Evolutionary conservation across 306 rosid genomes (phyloP).

Genomic region (Datisca glomerata): DNA sequence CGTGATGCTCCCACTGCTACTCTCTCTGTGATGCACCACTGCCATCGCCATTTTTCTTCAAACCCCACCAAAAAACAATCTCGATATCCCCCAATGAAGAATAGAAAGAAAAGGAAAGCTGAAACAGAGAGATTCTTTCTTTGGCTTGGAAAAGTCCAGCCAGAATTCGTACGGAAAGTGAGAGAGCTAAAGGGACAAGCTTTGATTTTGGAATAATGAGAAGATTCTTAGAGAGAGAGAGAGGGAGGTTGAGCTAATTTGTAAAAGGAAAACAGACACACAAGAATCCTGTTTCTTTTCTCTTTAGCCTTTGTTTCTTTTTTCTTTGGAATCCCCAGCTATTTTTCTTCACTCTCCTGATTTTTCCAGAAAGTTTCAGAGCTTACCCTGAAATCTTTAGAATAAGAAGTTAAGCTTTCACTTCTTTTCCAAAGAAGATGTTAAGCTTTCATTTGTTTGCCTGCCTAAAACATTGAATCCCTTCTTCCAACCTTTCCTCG

Average conservation of each 20-base stretch:
- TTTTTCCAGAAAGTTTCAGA: constrained; percentile 7
- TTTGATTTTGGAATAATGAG: neutral
- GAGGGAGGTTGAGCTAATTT: neutral
- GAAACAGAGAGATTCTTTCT: neutral
- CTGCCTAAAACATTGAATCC: too few species aligned
- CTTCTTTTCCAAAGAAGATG: too few species aligned
- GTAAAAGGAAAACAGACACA: neutral
- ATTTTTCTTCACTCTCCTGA: neutral
- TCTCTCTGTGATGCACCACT: constrained; percentile 75
- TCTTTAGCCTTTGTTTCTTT: neutral
- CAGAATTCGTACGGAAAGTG: neutral
- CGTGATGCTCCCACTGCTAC: constrained; percentile 63
- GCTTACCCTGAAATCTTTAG: neutral
- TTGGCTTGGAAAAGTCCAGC: constrained; percentile 5
- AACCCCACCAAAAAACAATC: neutral
- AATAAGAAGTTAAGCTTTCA: too few species aligned
- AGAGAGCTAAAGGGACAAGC: constrained; percentile 2
- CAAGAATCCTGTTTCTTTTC: constrained; percentile 2
- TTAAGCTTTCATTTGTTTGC: too few species aligned
- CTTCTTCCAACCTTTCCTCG: too few species aligned
- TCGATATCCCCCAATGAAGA: too few species aligned
- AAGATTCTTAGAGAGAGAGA: constrained; percentile 1
- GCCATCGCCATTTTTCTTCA: constrained; percentile 46
- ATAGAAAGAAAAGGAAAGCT: neutral
- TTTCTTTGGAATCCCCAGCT: neutral